phyloP scores from a whole-genome alignment of 495 filamentous ascomycete genomes.

The Podospora comata region DNA sequence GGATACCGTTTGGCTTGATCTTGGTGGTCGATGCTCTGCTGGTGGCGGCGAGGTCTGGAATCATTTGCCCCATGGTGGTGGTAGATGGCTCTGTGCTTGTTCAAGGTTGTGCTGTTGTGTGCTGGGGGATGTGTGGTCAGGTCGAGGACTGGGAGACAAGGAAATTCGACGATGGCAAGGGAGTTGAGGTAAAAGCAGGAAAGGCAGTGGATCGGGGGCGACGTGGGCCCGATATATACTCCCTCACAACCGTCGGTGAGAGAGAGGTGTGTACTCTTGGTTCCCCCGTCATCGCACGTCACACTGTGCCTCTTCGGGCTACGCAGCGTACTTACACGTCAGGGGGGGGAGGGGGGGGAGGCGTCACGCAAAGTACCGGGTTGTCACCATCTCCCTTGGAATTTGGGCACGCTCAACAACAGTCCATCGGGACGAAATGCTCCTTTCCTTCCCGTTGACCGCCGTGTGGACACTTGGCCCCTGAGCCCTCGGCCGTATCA shows the following conservation, averaged over 20 bases:
- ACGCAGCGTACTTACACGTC: background rate
- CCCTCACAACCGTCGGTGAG: background rate
- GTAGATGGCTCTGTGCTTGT: background rate
- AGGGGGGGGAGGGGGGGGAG: background rate
- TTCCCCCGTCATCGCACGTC: background rate
- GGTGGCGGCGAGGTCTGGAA: constrained; percentile 12
- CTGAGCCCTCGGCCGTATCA: background rate
- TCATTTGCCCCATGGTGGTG: constrained; percentile 28
- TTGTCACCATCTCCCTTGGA: background rate
- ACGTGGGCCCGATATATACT: background rate
- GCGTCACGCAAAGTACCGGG: background rate
- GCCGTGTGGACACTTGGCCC: background rate
- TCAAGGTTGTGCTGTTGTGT: background rate
- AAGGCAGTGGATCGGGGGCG: background rate
- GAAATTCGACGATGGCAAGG: background rate
- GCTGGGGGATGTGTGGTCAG: background rate
- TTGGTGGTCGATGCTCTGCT: constrained; percentile 4
- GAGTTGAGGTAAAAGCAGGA: background rate
- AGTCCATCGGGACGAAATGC: background rate
- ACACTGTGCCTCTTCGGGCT: background rate
- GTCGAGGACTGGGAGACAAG: background rate
- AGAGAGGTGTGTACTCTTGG: background rate
- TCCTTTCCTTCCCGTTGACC: background rate
- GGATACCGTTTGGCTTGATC: constrained; percentile 7
- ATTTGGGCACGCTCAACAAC: background rate